Conservation (phyloP, 2,329 filamentous ascomycete genomes). For the Diaporthe vaccinii region DNA sequence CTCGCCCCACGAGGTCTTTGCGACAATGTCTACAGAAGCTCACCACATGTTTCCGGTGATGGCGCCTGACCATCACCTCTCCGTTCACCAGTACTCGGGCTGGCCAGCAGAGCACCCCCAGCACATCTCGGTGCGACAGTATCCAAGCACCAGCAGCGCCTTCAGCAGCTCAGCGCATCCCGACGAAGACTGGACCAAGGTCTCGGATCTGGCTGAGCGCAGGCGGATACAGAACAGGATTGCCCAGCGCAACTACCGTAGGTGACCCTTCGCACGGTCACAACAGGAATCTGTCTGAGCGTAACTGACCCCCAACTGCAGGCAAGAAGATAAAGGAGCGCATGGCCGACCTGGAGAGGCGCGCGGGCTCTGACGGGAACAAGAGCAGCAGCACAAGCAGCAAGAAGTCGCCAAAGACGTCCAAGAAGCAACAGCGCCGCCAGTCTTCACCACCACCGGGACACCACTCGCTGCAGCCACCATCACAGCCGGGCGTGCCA, state of each 20-base stretch:
- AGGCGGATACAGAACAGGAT: constrained; percentile 97
- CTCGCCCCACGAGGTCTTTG: constrained; percentile 11
- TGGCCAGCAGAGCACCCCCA: constrained; percentile 40
- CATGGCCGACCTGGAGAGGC: constrained; percentile 85
- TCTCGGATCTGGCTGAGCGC: constrained; percentile 95
- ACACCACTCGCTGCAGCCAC: constrained; percentile 51
- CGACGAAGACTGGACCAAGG: constrained; percentile 99
- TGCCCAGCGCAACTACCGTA: constrained; percentile 97
- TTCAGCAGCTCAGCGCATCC: constrained; percentile 95
- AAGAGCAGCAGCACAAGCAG: constrained; percentile 59
- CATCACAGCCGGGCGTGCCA: constrained; percentile 50
- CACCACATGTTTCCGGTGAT: constrained; percentile 41
- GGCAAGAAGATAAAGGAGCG: constrained; percentile 95
- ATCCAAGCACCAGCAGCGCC: constrained; percentile 82
- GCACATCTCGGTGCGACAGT: constrained; percentile 41
- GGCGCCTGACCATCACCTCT: constrained; percentile 38
- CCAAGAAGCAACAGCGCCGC: constrained; percentile 47
- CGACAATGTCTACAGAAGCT: constrained; percentile 40
- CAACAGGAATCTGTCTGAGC: not conserved
- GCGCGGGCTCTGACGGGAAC: constrained; percentile 67
- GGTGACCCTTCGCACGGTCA: constrained; percentile 43
- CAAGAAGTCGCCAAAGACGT: constrained; percentile 60
- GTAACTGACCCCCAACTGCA: constrained; percentile 52
- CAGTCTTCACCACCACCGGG: constrained; percentile 44
- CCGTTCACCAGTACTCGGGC: constrained; percentile 40